Conservation (phyloP, 108 stramenopile species). For the Skeletonema costatum region DNA sequence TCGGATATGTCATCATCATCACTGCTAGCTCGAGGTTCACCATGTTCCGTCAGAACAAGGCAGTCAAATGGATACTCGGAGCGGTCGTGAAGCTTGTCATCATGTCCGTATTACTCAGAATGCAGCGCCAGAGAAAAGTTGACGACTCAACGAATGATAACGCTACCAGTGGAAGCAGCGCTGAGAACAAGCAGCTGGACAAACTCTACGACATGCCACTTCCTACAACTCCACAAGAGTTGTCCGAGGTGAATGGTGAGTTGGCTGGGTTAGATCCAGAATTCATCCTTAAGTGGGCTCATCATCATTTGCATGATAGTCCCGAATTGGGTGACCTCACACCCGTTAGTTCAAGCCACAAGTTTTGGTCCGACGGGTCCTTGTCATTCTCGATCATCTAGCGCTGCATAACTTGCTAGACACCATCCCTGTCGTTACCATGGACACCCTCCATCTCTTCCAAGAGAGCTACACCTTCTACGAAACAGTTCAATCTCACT, state of each 20-base stretch:
- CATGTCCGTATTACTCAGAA: not conserved
- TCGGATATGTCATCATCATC: not conserved
- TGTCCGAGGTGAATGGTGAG: slow-evolving; percentile 9
- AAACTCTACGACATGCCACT: slow-evolving; percentile 16
- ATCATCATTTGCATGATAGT: not conserved
- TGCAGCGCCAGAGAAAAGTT: not conserved
- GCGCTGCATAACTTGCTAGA: slow-evolving; percentile 16
- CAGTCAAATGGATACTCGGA: not conserved
- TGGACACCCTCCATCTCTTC: slow-evolving; percentile 58
- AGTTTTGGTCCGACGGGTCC: slow-evolving; percentile 50
- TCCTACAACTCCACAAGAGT: slow-evolving; percentile 4
- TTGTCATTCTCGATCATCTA: slow-evolving; percentile 46
- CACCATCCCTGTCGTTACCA: slow-evolving; percentile 43
- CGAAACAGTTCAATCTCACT: slow-evolving; percentile 21
- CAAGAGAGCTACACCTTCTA: slow-evolving; percentile 47
- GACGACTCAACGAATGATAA: too few species aligned
- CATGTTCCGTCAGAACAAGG: not conserved
- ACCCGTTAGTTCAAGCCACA: slow-evolving; percentile 44
- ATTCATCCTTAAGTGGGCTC: slow-evolving; percentile 27
- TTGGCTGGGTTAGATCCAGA: slow-evolving; percentile 16
- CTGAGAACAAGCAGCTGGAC: not conserved
- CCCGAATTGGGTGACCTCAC: not conserved
- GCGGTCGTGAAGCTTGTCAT: not conserved
- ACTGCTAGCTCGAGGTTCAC: not conserved
- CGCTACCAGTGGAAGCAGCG: not conserved